Evolutionary conservation across 2,329 filamentous ascomycete genomes (phyloP).

Genomic region (Dothideomycetes sp.): DNA sequence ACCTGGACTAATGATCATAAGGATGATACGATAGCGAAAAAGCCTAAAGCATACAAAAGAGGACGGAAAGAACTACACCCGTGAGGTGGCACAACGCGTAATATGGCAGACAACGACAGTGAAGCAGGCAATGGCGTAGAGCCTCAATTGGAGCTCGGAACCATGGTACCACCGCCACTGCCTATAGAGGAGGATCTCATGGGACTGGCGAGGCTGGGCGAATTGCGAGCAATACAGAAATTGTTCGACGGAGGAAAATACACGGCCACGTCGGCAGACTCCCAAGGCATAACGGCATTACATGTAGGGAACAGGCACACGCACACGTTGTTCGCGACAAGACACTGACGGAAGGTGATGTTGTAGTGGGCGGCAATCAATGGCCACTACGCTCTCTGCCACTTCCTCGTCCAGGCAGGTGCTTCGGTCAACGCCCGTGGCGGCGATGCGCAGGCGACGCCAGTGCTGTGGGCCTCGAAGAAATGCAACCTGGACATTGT

Average conservation of each 20-base stretch:
- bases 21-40: neutral
- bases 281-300: conserved; percentile 88
- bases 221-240: conserved; percentile 77
- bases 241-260: conserved; percentile 75
- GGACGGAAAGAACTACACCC: conserved; percentile 3
- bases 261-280: conserved; percentile 74
- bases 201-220: conserved; percentile 83
- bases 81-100: conserved; percentile 1
- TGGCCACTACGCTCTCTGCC: conserved; percentile 95
- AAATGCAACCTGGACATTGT: conserved; percentile 95
- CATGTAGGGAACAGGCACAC: conserved; percentile 64
- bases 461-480: conserved; percentile 94
- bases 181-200: conserved; percentile 73
- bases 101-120: neutral
- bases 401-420: conserved; percentile 76
- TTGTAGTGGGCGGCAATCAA: conserved; percentile 94
- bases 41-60: neutral
- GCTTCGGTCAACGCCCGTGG: conserved; percentile 92
- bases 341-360: neutral
- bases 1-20: no score
- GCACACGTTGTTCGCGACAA: neutral
- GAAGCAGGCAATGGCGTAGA: neutral
- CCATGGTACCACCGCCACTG: conserved; percentile 19
- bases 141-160: conserved; percentile 17
- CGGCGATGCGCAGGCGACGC: conserved; percentile 87